These are phyloP conservation scores for Geotrichum ghanense DNA, from an alignment of 805 yeast genomes.

Conservation along the genomic window DNA sequence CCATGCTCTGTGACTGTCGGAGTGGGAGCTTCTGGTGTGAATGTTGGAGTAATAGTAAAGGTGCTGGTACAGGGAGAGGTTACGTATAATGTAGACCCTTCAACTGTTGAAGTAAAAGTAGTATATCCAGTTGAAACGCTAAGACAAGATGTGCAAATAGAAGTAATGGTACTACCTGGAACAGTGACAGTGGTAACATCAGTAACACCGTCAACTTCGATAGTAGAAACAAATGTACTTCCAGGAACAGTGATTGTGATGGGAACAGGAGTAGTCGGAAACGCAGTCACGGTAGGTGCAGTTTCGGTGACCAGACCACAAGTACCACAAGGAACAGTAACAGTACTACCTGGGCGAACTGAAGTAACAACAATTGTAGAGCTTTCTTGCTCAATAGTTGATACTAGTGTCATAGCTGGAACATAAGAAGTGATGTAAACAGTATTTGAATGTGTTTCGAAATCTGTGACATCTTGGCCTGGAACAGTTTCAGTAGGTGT, in stretches of 20 bases:
- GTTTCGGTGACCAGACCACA: not conserved
- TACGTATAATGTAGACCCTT: not conserved
- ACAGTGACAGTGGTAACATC: not conserved
- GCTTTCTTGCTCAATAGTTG: not conserved
- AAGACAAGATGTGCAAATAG: not conserved
- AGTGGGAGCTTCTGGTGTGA: not conserved
- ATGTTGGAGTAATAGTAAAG: not conserved
- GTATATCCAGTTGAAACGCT: not conserved
- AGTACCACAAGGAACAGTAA: constrained; percentile 1
- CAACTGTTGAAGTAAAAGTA: not conserved
- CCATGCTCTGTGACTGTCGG: not conserved
- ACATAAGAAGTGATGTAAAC: not conserved
- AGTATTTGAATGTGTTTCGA: not conserved
- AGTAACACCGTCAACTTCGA: not conserved
- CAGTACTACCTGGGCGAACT: not conserved
- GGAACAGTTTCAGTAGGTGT: not conserved
- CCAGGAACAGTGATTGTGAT: not conserved
- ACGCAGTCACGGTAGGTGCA: not conserved
- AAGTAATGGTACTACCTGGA: not conserved
- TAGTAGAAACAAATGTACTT: not conserved
- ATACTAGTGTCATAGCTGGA: not conserved
- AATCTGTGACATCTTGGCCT: not conserved
- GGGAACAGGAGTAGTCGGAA: not conserved
- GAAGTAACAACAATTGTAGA: not conserved
- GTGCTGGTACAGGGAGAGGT: constrained; percentile 1